phyloP scores from a whole-genome alignment of 805 yeast genomes.

The Yarrowia phangngaensis region DNA sequence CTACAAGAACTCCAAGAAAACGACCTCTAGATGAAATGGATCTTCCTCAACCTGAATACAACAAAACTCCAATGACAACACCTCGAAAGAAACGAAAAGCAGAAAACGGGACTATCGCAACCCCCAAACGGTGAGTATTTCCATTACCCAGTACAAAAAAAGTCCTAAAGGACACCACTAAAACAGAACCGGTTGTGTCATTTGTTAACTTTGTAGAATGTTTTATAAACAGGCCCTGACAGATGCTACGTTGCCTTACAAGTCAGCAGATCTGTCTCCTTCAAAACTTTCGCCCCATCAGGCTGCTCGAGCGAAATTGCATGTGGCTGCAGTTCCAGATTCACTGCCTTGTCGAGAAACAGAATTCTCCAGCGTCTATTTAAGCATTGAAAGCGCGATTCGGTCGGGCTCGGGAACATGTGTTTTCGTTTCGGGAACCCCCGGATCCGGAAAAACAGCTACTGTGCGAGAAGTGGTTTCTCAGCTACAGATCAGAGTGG shows the following conservation, averaged over 20 bases:
- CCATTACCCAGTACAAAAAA: constrained; percentile 1
- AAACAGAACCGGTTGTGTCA: constrained; percentile 22
- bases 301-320: constrained; percentile 37
- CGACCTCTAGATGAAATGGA: no score
- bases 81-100: constrained; percentile 25
- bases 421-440: constrained; percentile 90
- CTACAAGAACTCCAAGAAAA: constrained; percentile 1
- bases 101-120: constrained; percentile 1
- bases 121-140: constrained; percentile 27
- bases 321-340: constrained; percentile 43
- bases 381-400: constrained; percentile 67
- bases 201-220: constrained; percentile 11
- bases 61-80: constrained; percentile 3
- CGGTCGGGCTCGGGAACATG: constrained; percentile 72
- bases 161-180: not conserved
- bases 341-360: constrained; percentile 81
- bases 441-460: constrained; percentile 97
- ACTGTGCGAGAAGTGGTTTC: constrained; percentile 82
- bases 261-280: constrained; percentile 19
- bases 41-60: constrained; percentile 1
- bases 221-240: constrained; percentile 26
- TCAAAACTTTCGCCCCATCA: constrained; percentile 32
- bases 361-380: constrained; percentile 68
- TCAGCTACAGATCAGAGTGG: constrained; percentile 50
- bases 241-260: constrained; percentile 18